Conservation (phyloP, 768 basidiomycete species). For the Goffeauzyma gilvescens region DNA sequence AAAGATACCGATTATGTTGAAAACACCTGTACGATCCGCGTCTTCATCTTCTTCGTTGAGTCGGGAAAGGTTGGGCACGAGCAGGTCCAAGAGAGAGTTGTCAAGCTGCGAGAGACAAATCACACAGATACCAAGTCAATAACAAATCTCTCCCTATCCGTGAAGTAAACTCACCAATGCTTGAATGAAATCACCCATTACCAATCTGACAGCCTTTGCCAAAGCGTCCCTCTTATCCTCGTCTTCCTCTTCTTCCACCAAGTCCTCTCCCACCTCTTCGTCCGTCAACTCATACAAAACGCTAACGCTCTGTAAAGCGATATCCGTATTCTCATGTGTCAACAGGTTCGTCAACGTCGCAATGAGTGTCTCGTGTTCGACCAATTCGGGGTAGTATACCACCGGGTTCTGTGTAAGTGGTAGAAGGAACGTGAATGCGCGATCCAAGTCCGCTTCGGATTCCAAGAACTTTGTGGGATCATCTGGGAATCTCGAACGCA, state of each 20-base stretch:
- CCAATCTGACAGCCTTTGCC: constrained; percentile 47
- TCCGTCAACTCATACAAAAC: constrained; percentile 86
- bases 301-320: constrained; percentile 86
- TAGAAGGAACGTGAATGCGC: constrained; percentile 65
- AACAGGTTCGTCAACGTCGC: constrained; percentile 60
- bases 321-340: constrained; percentile 90
- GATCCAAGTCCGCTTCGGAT: constrained; percentile 87
- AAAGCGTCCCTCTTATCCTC: constrained; percentile 41
- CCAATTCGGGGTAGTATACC: constrained; percentile 73
- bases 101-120: constrained; percentile 41
- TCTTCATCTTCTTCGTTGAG: constrained; percentile 73
- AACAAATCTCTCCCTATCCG: not conserved
- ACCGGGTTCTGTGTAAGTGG: constrained; percentile 68
- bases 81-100: constrained; percentile 63
- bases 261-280: constrained; percentile 75
- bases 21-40: constrained; percentile 74
- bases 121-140: constrained; percentile 6
- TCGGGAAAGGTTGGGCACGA: constrained; percentile 71
- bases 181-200: constrained; percentile 45
- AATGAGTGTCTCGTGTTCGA: constrained; percentile 51
- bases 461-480: constrained; percentile 98
- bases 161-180: constrained; percentile 43
- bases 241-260: constrained; percentile 43
- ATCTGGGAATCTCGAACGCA: constrained; percentile 81
- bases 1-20: constrained; percentile 82